Conservation (phyloP, 202 grass and related monocot species). For the Panicum virgatum region DNA sequence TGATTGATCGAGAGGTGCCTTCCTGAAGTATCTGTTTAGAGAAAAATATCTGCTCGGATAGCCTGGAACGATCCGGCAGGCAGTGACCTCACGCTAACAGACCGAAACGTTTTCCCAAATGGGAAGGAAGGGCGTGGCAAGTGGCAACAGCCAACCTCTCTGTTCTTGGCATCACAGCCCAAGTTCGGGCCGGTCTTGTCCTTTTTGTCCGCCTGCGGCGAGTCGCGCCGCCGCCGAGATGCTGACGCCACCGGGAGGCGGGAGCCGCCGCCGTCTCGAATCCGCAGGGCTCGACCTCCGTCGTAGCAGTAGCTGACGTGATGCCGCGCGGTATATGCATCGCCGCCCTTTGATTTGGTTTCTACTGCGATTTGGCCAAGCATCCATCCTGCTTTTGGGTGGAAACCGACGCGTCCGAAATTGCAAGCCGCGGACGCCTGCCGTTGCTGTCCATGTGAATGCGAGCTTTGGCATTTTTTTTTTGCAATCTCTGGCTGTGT, state of each 20-base stretch:
- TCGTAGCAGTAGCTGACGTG: neutral
- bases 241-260: neutral
- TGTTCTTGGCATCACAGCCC: neutral
- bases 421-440: neutral
- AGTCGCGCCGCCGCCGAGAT: neutral
- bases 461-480: too few relatives aligned
- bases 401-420: neutral
- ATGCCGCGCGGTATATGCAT: neutral
- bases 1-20: neutral
- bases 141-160: neutral
- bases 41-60: constrained; percentile 18
- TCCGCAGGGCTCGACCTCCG: neutral
- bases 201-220: neutral
- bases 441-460: neutral
- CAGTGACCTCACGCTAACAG: neutral
- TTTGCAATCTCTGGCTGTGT: too few relatives aligned
- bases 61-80: constrained; percentile 25
- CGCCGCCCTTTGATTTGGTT: neutral
- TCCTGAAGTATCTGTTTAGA: constrained; percentile 28
- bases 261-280: constrained; percentile 19
- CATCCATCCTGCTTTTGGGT: neutral
- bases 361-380: neutral
- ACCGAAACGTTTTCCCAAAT: too few relatives aligned
- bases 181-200: neutral
- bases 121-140: neutral